Conservation (phyloP, 345 rosid species). For the Bruguiera sexangula region DNA sequence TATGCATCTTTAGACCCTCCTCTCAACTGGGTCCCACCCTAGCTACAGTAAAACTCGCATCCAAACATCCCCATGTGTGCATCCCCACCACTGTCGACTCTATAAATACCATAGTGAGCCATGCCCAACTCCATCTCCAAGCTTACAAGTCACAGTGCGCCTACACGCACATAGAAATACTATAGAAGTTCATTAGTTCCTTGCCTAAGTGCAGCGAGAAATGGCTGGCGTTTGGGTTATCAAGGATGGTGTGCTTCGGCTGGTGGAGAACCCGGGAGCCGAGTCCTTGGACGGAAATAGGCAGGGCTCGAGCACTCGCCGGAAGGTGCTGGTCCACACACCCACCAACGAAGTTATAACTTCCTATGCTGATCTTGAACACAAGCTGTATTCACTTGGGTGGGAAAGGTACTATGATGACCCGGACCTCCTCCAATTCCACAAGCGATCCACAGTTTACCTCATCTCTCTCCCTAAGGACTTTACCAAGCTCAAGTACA, state of each 20-base stretch:
- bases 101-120: slow-evolving; percentile 29
- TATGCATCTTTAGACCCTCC: slow-evolving; percentile 5
- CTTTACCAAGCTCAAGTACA: slow-evolving; percentile 58
- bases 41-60: slow-evolving; percentile 9
- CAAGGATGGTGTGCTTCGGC: slow-evolving; percentile 61
- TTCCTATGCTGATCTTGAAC: slow-evolving; percentile 56
- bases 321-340: slow-evolving; percentile 50
- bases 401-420: slow-evolving; percentile 79
- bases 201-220: background rate
- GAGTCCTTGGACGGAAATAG: slow-evolving; percentile 39
- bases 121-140: slow-evolving; percentile 14
- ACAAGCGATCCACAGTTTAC: slow-evolving; percentile 54
- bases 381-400: slow-evolving; percentile 54
- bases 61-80: slow-evolving; percentile 27
- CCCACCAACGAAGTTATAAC: slow-evolving; percentile 63
- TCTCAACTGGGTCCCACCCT: slow-evolving; percentile 16
- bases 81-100: background rate
- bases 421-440: slow-evolving; percentile 69
- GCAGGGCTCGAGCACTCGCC: slow-evolving; percentile 20
- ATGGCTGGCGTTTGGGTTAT: slow-evolving; percentile 91
- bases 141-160: background rate
- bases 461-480: slow-evolving; percentile 76
- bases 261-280: slow-evolving; percentile 54
- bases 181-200: background rate
- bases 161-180: background rate